These are phyloP conservation scores for Calonectria hawksworthii DNA, from an alignment of 2,329 filamentous ascomycete genomes.

Conservation along the genomic window DNA sequence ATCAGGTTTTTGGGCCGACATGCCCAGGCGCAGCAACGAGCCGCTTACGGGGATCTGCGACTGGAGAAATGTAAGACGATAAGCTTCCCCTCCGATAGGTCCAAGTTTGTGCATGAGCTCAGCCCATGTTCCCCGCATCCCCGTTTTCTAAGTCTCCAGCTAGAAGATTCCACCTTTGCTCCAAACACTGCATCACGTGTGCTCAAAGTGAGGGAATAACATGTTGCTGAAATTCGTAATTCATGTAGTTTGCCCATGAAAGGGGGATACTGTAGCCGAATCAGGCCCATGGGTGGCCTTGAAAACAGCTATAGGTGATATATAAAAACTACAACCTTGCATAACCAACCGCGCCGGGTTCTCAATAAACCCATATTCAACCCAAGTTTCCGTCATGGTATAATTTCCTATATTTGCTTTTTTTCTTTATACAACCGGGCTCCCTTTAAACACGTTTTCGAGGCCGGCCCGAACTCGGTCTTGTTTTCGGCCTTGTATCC, in stretches of 20 bases:
- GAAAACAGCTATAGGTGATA: not conserved
- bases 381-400: not conserved
- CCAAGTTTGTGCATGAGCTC: not conserved
- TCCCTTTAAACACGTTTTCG: conserved; percentile 2
- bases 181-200: not conserved
- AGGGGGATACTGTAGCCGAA: not conserved
- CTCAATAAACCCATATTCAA: not conserved
- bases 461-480: conserved; percentile 24
- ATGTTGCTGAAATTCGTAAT: not conserved
- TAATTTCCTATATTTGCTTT: not conserved
- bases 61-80: not conserved
- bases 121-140: not conserved
- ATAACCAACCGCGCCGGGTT: not conserved
- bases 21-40: not conserved
- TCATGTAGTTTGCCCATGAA: not conserved
- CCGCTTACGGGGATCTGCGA: not conserved
- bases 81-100: not conserved
- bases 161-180: not conserved
- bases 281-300: not conserved
- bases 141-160: not conserved
- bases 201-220: too few relatives aligned
- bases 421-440: not conserved
- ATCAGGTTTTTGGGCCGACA: not conserved
- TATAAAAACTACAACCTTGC: not conserved
- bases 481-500: conserved; percentile 23